Evolutionary conservation across 257 asterid species (phyloP), one percentile per base, ranked within the genome.

Genomic region (Ehretia macrophylla): DNA sequence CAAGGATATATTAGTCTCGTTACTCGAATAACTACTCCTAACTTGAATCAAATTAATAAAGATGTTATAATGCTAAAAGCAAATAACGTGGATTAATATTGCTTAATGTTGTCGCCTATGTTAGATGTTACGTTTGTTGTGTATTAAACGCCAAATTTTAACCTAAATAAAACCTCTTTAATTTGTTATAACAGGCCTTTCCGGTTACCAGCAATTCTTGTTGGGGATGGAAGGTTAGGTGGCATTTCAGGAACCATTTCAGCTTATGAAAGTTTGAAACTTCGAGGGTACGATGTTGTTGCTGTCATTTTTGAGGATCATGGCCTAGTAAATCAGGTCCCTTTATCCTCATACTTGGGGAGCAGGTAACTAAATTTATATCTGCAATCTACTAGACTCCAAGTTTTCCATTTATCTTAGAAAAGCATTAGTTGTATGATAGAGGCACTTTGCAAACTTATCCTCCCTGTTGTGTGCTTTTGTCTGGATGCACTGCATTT

Each of bases 221-320:
- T 93, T 17, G 99, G 99, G 55, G 97, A 93, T 85, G 97, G 99
- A 60, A 76, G 83, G 48, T 70, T 89, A 72, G 99, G 99, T 75
- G 99, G 99, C 58, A 89, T 93, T 68, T 89, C 99, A 8, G 99
- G 90, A 76, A 93, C 99, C 37, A 89, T 93, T 69, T 93, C 99
- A 64, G 96, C 96, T 38, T 89, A 86, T 75, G 99, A 93, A 78
- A 85, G 86, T 61, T 63, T 89, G 65, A 86, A 70, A 76, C 83
- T 93, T 59, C 94, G 99, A 44, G 99, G 99, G 52, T 93, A 86
- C 52, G 97, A 93, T 65, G 81, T 89, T 69, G 88, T 83, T 70
- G 97, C 96, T 22, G 79, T 93, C 61, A 77, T 93, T 59, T 68
- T 93, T 68, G 96, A 89, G 79, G 96, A 93, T 59, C 94, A 85